These are phyloP conservation scores for Ceratobasidium sp. DNA, from an alignment of 1,284 basidiomycete genomes.

Conservation along the genomic window DNA sequence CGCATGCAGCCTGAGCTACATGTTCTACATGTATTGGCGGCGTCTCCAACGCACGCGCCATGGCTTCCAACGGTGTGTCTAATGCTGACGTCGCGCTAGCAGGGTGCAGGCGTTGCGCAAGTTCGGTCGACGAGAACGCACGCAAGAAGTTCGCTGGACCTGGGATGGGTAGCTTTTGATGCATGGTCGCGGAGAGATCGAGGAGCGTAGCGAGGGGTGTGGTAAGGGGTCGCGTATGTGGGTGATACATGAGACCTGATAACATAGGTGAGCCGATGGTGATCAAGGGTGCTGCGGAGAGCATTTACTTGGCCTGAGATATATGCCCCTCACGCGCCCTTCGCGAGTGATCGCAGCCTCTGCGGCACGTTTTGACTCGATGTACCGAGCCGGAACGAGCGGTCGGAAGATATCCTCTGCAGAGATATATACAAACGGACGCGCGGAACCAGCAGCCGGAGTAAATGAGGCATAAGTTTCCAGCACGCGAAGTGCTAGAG, in stretches of 20 bases:
- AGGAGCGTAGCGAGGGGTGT: conserved; percentile 88
- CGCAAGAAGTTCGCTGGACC: conserved; percentile 73
- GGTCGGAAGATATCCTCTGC: conserved; percentile 95
- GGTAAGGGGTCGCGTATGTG: conserved; percentile 88
- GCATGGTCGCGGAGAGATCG: conserved; percentile 79
- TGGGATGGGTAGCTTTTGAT: conserved; percentile 67
- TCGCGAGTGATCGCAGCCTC: conserved; percentile 73
- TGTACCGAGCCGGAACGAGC: conserved; percentile 85
- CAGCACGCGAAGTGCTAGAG: conserved; percentile 77
- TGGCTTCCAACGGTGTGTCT: conserved; percentile 66
- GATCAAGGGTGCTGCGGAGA: conserved; percentile 15
- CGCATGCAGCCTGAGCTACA: conserved; percentile 86
- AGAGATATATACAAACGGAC: conserved; percentile 92
- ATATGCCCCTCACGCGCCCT: conserved; percentile 69
- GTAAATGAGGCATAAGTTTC: conserved; percentile 73
- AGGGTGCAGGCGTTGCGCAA: conserved; percentile 53
- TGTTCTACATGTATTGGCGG: conserved; percentile 97
- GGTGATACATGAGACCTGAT: conserved; percentile 93
- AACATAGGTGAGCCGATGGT: conserved; percentile 46
- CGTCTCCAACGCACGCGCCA: conserved; percentile 82
- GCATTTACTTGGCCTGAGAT: conserved; percentile 85
- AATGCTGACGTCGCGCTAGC: conserved; percentile 51
- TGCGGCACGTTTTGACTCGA: conserved; percentile 90
- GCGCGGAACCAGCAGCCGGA: conserved; percentile 56
- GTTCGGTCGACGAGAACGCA: conserved; percentile 61